Base-by-base conservation (phyloP, 2,329 filamentous ascomycete species). In the Rutstroemia sp. region DNA sequence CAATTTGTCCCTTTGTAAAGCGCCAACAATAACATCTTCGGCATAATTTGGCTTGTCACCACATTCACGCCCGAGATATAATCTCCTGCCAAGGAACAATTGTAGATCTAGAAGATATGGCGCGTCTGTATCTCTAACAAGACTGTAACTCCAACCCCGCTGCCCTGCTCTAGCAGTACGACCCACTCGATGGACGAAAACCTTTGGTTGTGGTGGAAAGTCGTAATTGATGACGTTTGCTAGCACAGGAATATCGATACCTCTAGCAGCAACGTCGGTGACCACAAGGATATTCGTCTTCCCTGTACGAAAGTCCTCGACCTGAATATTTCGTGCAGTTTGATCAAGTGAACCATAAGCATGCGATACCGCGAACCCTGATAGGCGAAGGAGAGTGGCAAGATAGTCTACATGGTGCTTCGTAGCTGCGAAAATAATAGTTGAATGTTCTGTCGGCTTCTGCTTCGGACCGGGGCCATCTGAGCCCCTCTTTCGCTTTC, bases 181-280 rank as follows among this genome's bases (percentile, higher is more conserved):
- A 66, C 94, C 94, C 48, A 99, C 94, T 69, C 94, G 86, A 72
- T 99, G 94, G 27, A 99, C 88, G 66, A 95, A 99, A 44, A 99
- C 85, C 73, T 99, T 99, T 19, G 94, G 90, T 67, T 97, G 94
- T 1, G 92, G 88, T 3, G 94, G 92, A 62, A 99, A 99, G 69
- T 97, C 92, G 72, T 95, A 99, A 76, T 99, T 97, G 76, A 99
- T 92, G 58, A 99, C 94, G 69, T 99, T 97, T 56, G 90, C 92
- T 38, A 99, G 79, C 48, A 96, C 82, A 0, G 94, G 94, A 63
- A 99, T 96, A 82, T 99, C 94, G 60, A 99, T 95, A 83, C 94
- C 92, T 77, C 94, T 82, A 21, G 94, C 94, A 14, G 94, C 94
- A 54, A 99, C 91, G 70, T 99, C 94, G 1, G 94, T 99, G 46